Percentiles rank a stretch among this genome's conserved stretches.
phyloP scores from a whole-genome alignment of 345 rosid genomes.

The Pelargonium nanum region DNA sequence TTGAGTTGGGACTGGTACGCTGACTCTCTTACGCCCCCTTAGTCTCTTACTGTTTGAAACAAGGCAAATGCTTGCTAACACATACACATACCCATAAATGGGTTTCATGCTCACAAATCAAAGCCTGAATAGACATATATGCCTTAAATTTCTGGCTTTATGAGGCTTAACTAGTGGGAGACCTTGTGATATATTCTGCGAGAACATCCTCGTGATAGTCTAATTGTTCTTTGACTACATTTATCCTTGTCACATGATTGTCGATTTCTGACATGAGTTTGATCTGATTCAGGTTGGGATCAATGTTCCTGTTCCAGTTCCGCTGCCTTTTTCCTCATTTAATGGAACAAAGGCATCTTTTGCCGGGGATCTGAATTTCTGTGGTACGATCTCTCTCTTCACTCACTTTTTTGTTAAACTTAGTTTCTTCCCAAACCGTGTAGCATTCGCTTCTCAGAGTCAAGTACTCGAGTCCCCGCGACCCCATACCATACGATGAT shows the following conservation, averaged over 20 bases:
- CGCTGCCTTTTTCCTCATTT: slow-evolving; percentile 34
- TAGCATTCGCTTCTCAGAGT: too few species aligned
- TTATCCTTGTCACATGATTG: neutral
- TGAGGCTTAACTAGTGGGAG: too few species aligned
- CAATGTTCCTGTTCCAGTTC: slow-evolving; percentile 37
- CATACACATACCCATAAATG: too few species aligned
- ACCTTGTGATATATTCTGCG: neutral
- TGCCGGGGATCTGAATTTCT: slow-evolving; percentile 35
- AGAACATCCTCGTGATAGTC: neutral
- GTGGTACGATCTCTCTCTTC: slow-evolving; percentile 24
- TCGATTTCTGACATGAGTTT: slow-evolving; percentile 7
- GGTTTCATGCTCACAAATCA: too few species aligned
- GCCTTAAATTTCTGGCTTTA: too few species aligned
- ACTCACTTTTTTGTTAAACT: neutral
- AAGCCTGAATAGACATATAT: too few species aligned
- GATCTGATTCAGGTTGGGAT: slow-evolving; percentile 40
- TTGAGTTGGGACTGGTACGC: slow-evolving; percentile 86
- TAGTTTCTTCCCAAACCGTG: too few species aligned
- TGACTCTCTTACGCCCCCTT: too few species aligned
- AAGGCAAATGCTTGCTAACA: too few species aligned
- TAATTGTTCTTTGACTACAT: neutral
- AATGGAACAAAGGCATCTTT: slow-evolving; percentile 36
- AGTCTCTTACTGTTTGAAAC: too few species aligned
- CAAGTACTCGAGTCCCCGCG: too few species aligned
- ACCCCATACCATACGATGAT: too few species aligned